Percentiles rank a stretch among this genome's conserved stretches.
phyloP scores from a whole-genome alignment of 768 basidiomycete species.

The Trametopsis cervina region DNA sequence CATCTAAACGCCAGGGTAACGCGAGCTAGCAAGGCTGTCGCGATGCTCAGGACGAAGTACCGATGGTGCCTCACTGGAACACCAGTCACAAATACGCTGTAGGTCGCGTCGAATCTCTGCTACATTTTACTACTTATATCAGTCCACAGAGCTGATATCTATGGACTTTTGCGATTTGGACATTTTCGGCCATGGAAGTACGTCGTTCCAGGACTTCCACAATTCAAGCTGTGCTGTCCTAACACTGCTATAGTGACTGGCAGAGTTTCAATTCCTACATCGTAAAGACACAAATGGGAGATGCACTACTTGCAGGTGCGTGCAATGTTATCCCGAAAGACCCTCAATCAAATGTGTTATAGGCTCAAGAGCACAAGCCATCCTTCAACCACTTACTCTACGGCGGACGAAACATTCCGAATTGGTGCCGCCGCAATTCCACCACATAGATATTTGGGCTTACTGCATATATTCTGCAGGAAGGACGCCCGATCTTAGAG shows the following conservation, averaged over 20 bases:
- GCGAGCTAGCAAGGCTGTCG: constrained; percentile 49
- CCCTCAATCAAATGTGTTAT: neutral
- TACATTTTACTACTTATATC: neutral
- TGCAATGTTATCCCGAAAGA: too few relatives aligned
- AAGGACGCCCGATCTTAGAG: constrained; percentile 63
- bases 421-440: too few relatives aligned
- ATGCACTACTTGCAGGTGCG: constrained; percentile 56
- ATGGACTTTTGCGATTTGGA: constrained; percentile 64
- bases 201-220: constrained; percentile 2
- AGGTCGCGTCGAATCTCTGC: constrained; percentile 10
- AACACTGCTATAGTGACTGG: constrained; percentile 42
- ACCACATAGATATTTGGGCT: neutral
- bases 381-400: constrained; percentile 61
- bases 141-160: constrained; percentile 51
- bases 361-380: constrained; percentile 57
- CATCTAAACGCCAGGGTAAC: constrained; percentile 36
- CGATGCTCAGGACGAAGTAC: constrained; percentile 55
- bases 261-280: constrained; percentile 51
- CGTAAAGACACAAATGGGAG: constrained; percentile 44
- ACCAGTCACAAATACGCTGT: constrained; percentile 68
- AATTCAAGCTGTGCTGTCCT: constrained; percentile 4
- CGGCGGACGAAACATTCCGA: constrained; percentile 64
- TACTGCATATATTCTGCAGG: constrained; percentile 20
- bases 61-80: constrained; percentile 80
- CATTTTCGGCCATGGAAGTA: constrained; percentile 59